Evolutionary conservation across 176 grass and related monocot species (phyloP).

Genomic region (Phoenix dactylifera): DNA sequence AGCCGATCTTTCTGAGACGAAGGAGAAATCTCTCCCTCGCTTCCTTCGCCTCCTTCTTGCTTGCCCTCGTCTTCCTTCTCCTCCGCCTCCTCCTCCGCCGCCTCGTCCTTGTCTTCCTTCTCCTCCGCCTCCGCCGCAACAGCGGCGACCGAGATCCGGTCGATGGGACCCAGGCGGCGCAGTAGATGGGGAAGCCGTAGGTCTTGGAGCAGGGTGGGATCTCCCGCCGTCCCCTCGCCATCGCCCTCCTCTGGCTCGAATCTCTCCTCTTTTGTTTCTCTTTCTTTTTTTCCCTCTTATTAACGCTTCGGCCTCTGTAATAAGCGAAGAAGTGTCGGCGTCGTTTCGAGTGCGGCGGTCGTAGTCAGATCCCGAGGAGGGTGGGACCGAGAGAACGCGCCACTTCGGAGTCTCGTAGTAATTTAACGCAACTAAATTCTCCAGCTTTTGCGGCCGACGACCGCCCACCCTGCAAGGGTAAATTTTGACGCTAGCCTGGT

Average conservation of each 20-base stretch:
- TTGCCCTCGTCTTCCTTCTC: not conserved
- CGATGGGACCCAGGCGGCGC: slow-evolving; percentile 62
- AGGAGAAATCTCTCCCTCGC: not conserved
- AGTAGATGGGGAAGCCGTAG: slow-evolving; percentile 95
- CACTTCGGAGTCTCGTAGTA: too few species aligned
- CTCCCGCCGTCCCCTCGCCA: slow-evolving; percentile 26
- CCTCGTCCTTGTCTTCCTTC: not conserved
- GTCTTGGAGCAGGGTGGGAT: slow-evolving; percentile 38
- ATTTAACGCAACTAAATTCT: too few species aligned
- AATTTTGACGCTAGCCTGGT: too few species aligned
- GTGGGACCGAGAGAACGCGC: too few species aligned
- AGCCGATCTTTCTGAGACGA: not conserved
- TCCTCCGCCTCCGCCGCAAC: not conserved
- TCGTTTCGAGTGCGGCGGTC: too few species aligned
- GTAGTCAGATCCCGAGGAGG: too few species aligned
- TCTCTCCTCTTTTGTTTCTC: too few species aligned
- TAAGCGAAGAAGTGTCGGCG: too few species aligned
- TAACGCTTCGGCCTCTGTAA: not conserved
- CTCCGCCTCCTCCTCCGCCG: not conserved
- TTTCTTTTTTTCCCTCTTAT: not conserved
- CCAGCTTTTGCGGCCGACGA: too few species aligned
- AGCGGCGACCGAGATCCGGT: slow-evolving; percentile 38
- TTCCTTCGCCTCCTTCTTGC: not conserved
- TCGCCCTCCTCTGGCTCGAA: not conserved
- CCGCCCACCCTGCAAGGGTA: too few species aligned